phyloP scores from a whole-genome alignment of 106 monocot species.

The Dioscorea alata region DNA sequence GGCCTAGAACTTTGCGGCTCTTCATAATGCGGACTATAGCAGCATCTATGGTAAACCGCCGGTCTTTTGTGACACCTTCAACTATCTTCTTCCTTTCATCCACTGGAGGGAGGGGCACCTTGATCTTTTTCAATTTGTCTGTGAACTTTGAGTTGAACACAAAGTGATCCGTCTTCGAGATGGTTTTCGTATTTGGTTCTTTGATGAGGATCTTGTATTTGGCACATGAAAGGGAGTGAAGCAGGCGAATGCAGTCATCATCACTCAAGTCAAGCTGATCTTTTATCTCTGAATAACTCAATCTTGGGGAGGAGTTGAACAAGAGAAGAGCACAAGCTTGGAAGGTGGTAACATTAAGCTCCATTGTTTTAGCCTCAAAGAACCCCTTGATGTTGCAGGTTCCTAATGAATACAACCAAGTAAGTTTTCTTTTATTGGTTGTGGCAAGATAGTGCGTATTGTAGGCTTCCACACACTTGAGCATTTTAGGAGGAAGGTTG shows the following conservation, averaged over 20 bases:
- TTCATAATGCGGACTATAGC: constrained; percentile 94
- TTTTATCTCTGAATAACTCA: constrained; percentile 86
- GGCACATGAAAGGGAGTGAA: constrained; percentile 90
- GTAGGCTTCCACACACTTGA: constrained; percentile 7
- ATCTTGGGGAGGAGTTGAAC: constrained; percentile 69
- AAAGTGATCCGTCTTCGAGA: constrained; percentile 65
- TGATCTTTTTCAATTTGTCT: constrained; percentile 80
- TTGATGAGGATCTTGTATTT: constrained; percentile 87
- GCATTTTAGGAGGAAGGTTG: constrained; percentile 16
- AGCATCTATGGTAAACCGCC: constrained; percentile 83
- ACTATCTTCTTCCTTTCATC: constrained; percentile 79
- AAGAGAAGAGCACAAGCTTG: constrained; percentile 68
- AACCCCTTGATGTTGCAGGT: constrained; percentile 71
- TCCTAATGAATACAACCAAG: constrained; percentile 30
- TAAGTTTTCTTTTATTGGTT: constrained; percentile 7
- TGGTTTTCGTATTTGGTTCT: constrained; percentile 67
- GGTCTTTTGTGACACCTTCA: constrained; percentile 80
- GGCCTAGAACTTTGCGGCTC: constrained; percentile 69
- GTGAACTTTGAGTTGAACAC: constrained; percentile 93
- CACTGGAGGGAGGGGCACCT: constrained; percentile 81
- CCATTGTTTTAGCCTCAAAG: constrained; percentile 72
- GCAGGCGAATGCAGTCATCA: constrained; percentile 73
- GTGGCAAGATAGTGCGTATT: not conserved
- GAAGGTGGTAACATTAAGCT: constrained; percentile 55
- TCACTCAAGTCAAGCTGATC: constrained; percentile 60